Evolutionary conservation across 768 basidiomycete genomes (phyloP), one percentile per base, ranked within the genome.

Genomic region (Scleroderma bovista): DNA sequence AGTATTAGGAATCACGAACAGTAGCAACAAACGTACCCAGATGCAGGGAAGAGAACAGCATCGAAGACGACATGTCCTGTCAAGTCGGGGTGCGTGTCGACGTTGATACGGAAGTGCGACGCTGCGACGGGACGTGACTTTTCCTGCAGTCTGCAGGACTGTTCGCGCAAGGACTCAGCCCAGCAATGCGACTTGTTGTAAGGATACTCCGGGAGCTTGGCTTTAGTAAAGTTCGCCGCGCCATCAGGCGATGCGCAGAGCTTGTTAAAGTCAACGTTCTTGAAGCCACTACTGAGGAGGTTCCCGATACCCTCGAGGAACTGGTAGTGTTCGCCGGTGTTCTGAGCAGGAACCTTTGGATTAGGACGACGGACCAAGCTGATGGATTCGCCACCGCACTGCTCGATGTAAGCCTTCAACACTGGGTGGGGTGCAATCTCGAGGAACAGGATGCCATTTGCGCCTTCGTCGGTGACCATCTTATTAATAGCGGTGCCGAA

Each of bases 31-130:
- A 72, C 54, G 44, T 59, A 77, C 17, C 73, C 76, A 16, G 75
- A 67, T 13, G 73, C 75, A 9, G 76, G 74, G 69, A 75, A 70
- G 22, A 77, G 74, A 0, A 73, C 65, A 19, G 75, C 73, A 1
- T 70, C 71, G 23, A 68, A 66, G 34, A 77, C 72, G 16, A 75
- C 55, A 55, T 78, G 76, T 31, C 76, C 67, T 0, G 72, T 69
- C 9, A 78, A 56, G 20, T 65, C 64, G 0, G 76, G 61, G 38
- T 67, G 67, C 31, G 57, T 51, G 23, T 66, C 61, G 8, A 51
- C 61, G 33, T 51, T 76, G 29, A 77, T 51, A 11, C 65, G 64
- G 41, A 75, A 64, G 36, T 65, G 61, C 0, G 58, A 16, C 34
- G 68, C 57, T 40, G 74, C 70, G 9, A 75, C 55, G 1, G 74